Evolutionary conservation across 2,329 filamentous ascomycete species (phyloP), one percentile per base, ranked within the genome.

Genomic region (Diaporthe vaccinii): DNA sequence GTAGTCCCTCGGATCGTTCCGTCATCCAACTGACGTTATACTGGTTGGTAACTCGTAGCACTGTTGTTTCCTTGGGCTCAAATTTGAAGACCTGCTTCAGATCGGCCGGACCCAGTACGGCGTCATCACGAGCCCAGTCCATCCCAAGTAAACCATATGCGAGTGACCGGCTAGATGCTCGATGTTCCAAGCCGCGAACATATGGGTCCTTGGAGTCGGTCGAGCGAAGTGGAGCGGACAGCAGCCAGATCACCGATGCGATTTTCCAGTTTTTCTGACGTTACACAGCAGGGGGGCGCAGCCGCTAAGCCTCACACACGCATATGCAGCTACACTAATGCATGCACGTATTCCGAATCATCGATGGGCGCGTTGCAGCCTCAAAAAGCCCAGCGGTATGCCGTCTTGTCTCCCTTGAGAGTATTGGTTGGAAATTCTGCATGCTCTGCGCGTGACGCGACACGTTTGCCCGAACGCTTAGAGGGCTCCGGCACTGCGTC

Each of bases 1-100:
- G 4, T 55, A 12, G n/a, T n/a, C 28, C 31, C 17, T n/a, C 9
- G 4, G 15, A 14, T 22, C 39, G 1, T 1, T 7, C 25, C 25
- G 25, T 8, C 17, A 34, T 9, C 4, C 15, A 22, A 46, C 61
- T 65, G 4, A 65, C 61, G 8, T 46, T 46, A 49, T 49, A n/a
- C 10, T 65, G 61, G 41, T 46, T 31, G 8, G 49, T 39, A 1
- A 71, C n/a, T 31, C 68, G 68, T 25, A 71, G 12, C 20, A 71
- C 68, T 6, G 68, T 71, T 12, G 68, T 71, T 10, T 55, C 51
- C 68, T 71, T 71, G 8, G 68, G 68, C 51, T 71, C 68, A 34
- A 71, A 71, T 20, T 22, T 57, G 25, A 71, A 71, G 36, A 71
- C 68, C 39, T 71, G 51, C 68, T 57, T 71, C 68, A 71, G 17